Evolutionary conservation across 2,329 filamentous ascomycete genomes (phyloP).

Genomic region (Magnaporthiopsis poae): DNA sequence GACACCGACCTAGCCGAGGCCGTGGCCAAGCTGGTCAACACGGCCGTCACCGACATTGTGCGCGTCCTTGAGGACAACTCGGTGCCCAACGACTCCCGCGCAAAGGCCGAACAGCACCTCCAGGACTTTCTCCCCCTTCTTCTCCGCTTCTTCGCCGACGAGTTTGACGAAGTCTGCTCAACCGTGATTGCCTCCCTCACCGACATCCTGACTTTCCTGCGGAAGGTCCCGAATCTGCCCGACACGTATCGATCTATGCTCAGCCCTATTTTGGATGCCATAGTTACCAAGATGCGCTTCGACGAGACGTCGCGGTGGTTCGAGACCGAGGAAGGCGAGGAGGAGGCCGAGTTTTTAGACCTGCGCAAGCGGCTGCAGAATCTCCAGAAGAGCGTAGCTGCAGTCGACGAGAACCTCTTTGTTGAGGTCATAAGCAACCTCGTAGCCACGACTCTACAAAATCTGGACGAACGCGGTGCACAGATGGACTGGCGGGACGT

Average conservation of each 20-base stretch:
- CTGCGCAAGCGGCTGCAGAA: conserved; percentile 81
- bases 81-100: conserved; percentile 53
- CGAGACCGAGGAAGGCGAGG: conserved; percentile 84
- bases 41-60: conserved; percentile 75
- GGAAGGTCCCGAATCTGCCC: conserved; percentile 67
- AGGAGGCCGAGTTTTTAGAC: conserved; percentile 95
- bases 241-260: conserved; percentile 72
- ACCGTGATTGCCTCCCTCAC: conserved; percentile 88
- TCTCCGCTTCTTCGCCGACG: conserved; percentile 89
- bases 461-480: conserved; percentile 61
- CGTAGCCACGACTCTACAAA: conserved; percentile 77
- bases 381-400: conserved; percentile 83
- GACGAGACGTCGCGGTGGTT: conserved; percentile 93
- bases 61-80: conserved; percentile 65
- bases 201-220: conserved; percentile 81
- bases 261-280: conserved; percentile 77
- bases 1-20: conserved; percentile 92
- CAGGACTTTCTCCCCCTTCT: conserved; percentile 77
- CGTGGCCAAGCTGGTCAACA: conserved; percentile 92
- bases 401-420: conserved; percentile 78
- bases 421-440: conserved; percentile 79
- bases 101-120: conserved; percentile 70
- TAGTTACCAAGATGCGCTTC: conserved; percentile 93
- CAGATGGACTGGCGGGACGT: conserved; percentile 89
- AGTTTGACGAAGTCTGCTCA: conserved; percentile 96